Percentiles rank a stretch among this genome's conserved stretches.
Conservation (phyloP, 805 yeast genomes). For the Candida ipomoeae region DNA sequence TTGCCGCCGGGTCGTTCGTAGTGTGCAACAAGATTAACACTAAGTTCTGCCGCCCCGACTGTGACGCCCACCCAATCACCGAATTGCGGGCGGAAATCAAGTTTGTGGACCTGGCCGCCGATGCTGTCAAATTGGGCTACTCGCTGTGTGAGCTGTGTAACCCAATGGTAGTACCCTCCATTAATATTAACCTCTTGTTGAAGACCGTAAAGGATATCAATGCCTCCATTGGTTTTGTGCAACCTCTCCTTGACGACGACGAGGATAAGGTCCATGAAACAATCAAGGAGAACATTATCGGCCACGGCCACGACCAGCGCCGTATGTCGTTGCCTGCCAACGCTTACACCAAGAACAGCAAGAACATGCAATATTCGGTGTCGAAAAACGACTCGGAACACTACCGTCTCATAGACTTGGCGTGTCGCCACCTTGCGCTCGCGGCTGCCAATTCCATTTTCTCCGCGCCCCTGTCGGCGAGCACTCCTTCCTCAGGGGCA, state of each 20-base stretch:
- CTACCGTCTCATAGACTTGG: slow-evolving; percentile 63
- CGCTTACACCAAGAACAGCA: slow-evolving; percentile 12
- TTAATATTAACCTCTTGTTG: slow-evolving; percentile 43
- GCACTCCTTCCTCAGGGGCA: slow-evolving; percentile 14
- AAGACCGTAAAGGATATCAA: slow-evolving; percentile 55
- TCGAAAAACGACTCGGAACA: slow-evolving; percentile 67
- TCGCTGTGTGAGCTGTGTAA: slow-evolving; percentile 53
- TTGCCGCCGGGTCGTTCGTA: slow-evolving; percentile 54
- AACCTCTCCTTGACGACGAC: slow-evolving; percentile 47
- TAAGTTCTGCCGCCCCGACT: slow-evolving; percentile 64
- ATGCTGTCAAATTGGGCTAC: slow-evolving; percentile 45
- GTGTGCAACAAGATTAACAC: slow-evolving; percentile 45
- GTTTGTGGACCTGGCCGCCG: slow-evolving; percentile 38
- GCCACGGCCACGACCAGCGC: slow-evolving; percentile 20
- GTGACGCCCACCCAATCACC: slow-evolving; percentile 47
- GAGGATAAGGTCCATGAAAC: slow-evolving; percentile 34
- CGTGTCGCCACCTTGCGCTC: slow-evolving; percentile 77
- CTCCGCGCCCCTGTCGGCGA: slow-evolving; percentile 8
- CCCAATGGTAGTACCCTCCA: slow-evolving; percentile 44
- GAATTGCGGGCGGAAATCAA: slow-evolving; percentile 42
- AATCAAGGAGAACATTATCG: slow-evolving; percentile 35
- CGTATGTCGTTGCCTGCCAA: slow-evolving; percentile 30
- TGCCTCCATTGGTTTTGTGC: slow-evolving; percentile 52
- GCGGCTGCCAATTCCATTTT: slow-evolving; percentile 59
- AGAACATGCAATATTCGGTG: slow-evolving; percentile 19